These are phyloP conservation scores for Alopecurus myosuroides DNA, from an alignment of 176 grass and related monocot genomes.

Conservation along the genomic window DNA sequence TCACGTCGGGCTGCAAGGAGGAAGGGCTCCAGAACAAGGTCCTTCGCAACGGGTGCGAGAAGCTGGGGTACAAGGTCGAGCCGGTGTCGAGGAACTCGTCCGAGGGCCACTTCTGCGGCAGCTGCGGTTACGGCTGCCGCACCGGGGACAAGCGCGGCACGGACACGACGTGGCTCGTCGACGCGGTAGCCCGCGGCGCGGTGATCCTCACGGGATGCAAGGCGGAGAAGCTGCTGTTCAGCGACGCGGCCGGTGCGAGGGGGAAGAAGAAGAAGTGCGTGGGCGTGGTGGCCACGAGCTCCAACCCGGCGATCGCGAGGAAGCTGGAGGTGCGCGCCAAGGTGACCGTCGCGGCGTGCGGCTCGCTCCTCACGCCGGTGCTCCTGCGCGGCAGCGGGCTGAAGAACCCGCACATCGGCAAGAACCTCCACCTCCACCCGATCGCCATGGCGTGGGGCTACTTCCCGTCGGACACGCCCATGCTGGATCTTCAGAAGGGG, in stretches of 20 bases:
- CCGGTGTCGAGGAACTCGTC: conserved; percentile 64
- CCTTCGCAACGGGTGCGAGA: conserved; percentile 70
- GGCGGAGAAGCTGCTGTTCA: conserved; percentile 62
- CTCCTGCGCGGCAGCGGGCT: conserved; percentile 67
- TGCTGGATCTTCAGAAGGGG: conserved; percentile 45
- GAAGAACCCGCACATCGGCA: conserved; percentile 76
- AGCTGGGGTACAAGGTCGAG: conserved; percentile 54
- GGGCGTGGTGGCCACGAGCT: conserved; percentile 54
- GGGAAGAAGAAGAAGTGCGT: conserved; percentile 42
- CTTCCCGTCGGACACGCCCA: conserved; percentile 59
- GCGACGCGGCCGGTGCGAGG: background rate
- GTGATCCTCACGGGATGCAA: conserved; percentile 79
- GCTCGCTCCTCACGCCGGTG: conserved; percentile 69
- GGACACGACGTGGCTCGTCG: conserved; percentile 82
- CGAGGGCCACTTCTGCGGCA: conserved; percentile 71
- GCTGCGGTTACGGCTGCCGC: conserved; percentile 71
- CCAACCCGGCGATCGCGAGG: conserved; percentile 36
- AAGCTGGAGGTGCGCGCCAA: conserved; percentile 58
- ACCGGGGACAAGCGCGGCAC: conserved; percentile 76
- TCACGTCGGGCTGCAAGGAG: conserved; percentile 41
- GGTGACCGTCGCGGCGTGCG: conserved; percentile 61
- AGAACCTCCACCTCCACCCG: conserved; percentile 83
- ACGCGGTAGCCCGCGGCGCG: conserved; percentile 62
- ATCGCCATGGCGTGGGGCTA: conserved; percentile 70
- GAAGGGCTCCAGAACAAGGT: conserved; percentile 93